phyloP scores from a whole-genome alignment of 768 basidiomycete species.

The Termitomyces sp. region DNA sequence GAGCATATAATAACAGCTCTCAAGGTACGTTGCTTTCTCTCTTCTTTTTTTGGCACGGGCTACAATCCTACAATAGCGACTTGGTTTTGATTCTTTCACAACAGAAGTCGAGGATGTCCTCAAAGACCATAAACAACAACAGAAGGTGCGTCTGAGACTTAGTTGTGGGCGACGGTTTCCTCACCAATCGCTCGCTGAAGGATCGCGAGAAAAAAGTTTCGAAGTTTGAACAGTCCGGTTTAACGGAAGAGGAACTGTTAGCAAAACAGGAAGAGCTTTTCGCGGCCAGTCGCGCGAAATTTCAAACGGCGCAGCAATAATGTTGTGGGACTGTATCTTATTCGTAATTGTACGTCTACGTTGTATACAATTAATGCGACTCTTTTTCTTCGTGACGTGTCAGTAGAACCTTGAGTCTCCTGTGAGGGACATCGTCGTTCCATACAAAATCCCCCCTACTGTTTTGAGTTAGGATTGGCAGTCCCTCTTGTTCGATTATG shows the following conservation, averaged over 20 bases:
- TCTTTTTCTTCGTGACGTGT: slow-evolving; percentile 29
- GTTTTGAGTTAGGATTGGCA: slow-evolving; percentile 46
- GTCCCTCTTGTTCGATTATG: slow-evolving; percentile 73
- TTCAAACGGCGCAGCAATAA: slow-evolving; percentile 56
- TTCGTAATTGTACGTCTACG: slow-evolving; percentile 18
- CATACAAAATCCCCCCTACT: slow-evolving; percentile 36
- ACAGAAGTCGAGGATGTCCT: slow-evolving; percentile 88
- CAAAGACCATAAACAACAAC: slow-evolving; percentile 94
- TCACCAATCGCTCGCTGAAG: slow-evolving; percentile 27
- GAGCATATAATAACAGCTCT: slow-evolving; percentile 94
- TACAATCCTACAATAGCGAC: slow-evolving; percentile 44
- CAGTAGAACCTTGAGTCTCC: slow-evolving; percentile 50
- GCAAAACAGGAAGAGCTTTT: slow-evolving; percentile 89
- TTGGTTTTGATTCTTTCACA: slow-evolving; percentile 91
- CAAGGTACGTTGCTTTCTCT: slow-evolving; percentile 47
- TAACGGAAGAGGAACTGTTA: slow-evolving; percentile 87
- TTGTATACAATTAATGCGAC: slow-evolving; percentile 31
- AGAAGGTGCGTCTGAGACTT: slow-evolving; percentile 56
- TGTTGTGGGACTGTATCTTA: slow-evolving; percentile 12
- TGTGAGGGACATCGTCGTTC: slow-evolving; percentile 66
- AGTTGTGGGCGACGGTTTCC: neutral
- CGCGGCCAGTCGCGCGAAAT: slow-evolving; percentile 84
- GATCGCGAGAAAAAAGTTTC: slow-evolving; percentile 92
- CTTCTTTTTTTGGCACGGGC: slow-evolving; percentile 5
- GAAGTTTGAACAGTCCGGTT: slow-evolving; percentile 80